Evolutionary conservation across 805 yeast genomes (phyloP), one percentile per base, ranked within the genome.

Genomic region (Saccharomyces paradoxus): DNA sequence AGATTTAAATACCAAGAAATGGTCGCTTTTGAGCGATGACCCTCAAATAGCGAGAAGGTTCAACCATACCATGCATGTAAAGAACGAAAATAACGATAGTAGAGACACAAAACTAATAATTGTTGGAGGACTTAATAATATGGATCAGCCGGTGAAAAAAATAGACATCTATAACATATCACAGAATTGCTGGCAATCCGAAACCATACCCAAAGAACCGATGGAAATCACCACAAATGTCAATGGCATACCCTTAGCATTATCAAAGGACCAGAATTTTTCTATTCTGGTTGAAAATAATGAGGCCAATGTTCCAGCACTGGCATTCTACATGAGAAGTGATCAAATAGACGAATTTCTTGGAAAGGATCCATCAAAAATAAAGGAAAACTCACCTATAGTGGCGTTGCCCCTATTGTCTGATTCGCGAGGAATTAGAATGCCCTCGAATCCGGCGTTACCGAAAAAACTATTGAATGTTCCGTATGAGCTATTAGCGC

Each of bases 11-110:
- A 70, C 78, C 3, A 74, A 72, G 51, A 66, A 66, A 10, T 87
- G 94, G 92, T 63, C 64, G 0, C 74, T 81, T 50, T 63, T 84
- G 2, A 78, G 77, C 26, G 68, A 68, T n/a, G 63, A 61, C 29
- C 67, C 74, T 2, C 69, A 69, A 9, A 63, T 71, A 9, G 61
- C 73, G 4, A 66, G 68, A 17, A 71, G 90, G 53, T 85, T 71
- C 63, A 77, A 79, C 55, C 88, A 83, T 63, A 72, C 79, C 26
- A 67, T 81, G 69, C 71, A 80, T 24, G 61, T 75, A 4, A 56
- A 59, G 27, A 59, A 62, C 46, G 60, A 55, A n/a, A 51, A 59
- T 22, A 61, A 65, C 41, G 71, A 69, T 24, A 58, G 56, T n/a
- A 62, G 58, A 24, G 72, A 68, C 47, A 62, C 68, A n/a, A 67